Percentiles rank a stretch among this genome's conserved stretches.
phyloP scores from a whole-genome alignment of 805 yeast species.

The Cyberlindnera mississippiensis region DNA sequence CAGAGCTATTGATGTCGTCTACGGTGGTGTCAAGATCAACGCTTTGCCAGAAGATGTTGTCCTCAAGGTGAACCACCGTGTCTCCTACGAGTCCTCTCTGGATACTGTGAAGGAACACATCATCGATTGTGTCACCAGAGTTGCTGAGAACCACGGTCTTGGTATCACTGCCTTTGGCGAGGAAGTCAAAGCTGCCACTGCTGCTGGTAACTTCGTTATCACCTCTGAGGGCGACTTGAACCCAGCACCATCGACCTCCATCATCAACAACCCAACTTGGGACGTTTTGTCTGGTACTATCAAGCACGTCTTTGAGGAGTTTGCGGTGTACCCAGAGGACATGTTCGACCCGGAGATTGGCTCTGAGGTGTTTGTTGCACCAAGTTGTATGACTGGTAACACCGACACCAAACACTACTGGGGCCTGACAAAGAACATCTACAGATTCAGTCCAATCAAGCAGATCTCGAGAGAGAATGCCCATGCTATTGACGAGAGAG shows the following conservation, averaged over 20 bases:
- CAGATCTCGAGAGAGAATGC: conserved; percentile 32
- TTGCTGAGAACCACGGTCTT: conserved; percentile 12
- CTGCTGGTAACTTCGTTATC: conserved; percentile 8
- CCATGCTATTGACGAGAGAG: conserved; percentile 58
- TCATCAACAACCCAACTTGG: conserved; percentile 47
- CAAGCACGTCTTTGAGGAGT: conserved; percentile 51
- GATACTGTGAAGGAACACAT: conserved; percentile 23
- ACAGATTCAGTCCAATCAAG: conserved; percentile 43
- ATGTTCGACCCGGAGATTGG: conserved; percentile 5
- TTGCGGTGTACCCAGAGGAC: conserved; percentile 8
- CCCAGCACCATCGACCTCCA: conserved; percentile 15
- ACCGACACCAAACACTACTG: conserved; percentile 70
- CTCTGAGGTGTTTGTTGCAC: conserved; percentile 41
- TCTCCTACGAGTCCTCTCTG: conserved; percentile 52
- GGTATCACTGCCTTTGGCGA: conserved; percentile 13
- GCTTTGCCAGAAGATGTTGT: conserved; percentile 61
- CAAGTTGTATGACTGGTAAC: conserved; percentile 62
- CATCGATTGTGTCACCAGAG: conserved; percentile 7
- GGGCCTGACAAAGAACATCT: conserved; percentile 57
- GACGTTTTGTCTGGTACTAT: conserved; percentile 50
- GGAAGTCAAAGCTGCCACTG: conserved; percentile 2
- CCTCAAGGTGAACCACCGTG: conserved; percentile 58
- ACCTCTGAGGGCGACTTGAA: conserved; percentile 8
- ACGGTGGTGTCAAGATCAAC: conserved; percentile 73
- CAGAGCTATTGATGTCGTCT: conserved; percentile 33